These are phyloP conservation scores for Cyclostephanos tholiformis DNA, from an alignment of 108 stramenopile genomes.

Conservation along the genomic window DNA sequence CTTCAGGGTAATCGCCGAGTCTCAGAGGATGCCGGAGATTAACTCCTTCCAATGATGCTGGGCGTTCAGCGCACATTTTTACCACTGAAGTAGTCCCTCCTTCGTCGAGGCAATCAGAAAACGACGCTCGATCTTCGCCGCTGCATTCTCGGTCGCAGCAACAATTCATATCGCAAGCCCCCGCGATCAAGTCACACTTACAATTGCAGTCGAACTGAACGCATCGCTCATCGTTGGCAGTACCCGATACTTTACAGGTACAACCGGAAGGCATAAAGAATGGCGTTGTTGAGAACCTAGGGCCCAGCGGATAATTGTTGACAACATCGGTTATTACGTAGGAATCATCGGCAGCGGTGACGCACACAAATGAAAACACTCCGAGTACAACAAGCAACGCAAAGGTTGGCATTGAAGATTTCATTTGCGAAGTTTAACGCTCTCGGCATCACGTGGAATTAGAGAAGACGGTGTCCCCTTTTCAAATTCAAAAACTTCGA, in stretches of 20 bases:
- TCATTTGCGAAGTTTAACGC: too few relatives aligned
- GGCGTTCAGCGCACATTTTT: constrained; percentile 25
- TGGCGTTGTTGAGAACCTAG: not conserved
- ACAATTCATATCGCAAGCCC: constrained; percentile 66
- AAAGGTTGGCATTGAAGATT: not conserved
- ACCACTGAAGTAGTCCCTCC: constrained; percentile 6
- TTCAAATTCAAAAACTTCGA: too few relatives aligned
- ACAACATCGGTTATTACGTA: not conserved
- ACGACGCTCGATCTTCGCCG: constrained; percentile 41
- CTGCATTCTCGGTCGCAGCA: constrained; percentile 74
- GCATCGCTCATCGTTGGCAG: constrained; percentile 27
- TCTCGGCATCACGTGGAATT: too few relatives aligned
- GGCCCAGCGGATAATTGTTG: not conserved
- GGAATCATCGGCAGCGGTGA: constrained; percentile 1
- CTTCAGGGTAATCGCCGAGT: constrained; percentile 25
- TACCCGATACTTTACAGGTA: constrained; percentile 33
- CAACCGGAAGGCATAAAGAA: constrained; percentile 57
- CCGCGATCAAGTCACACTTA: constrained; percentile 66
- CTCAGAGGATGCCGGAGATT: constrained; percentile 47
- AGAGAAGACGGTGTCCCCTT: too few relatives aligned
- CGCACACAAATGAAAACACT: not conserved
- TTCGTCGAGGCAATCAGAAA: constrained; percentile 41
- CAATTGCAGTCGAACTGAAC: constrained; percentile 63
- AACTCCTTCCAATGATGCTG: constrained; percentile 28
- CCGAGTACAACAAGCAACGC: not conserved